phyloP scores from a whole-genome alignment of 2,329 filamentous ascomycete species.

The Lasiodiplodia theobromae region DNA sequence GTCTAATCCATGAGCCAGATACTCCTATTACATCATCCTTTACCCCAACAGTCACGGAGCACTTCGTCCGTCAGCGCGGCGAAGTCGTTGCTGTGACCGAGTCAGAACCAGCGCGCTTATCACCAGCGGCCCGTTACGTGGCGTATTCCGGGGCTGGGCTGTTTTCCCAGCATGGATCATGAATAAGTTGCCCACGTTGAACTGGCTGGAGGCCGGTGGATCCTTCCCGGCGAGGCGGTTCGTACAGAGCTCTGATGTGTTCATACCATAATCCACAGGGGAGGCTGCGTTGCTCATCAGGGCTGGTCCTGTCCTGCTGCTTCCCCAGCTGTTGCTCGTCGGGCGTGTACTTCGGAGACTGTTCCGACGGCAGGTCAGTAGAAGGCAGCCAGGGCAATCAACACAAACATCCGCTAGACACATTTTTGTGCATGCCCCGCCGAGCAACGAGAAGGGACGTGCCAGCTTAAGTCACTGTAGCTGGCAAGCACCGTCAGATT shows the following conservation, averaged over 20 bases:
- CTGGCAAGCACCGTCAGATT: background rate
- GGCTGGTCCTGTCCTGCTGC: background rate
- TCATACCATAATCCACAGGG: background rate
- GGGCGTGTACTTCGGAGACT: background rate
- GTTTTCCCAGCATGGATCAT: background rate
- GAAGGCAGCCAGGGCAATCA: background rate
- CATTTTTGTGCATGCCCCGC: background rate
- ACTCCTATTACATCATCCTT: background rate
- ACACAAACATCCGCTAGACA: background rate
- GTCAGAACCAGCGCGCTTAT: conserved; percentile 5
- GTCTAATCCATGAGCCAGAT: background rate
- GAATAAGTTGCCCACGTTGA: conserved; percentile 9
- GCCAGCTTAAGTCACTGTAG: background rate
- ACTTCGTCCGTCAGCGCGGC: background rate
- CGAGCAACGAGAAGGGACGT: background rate
- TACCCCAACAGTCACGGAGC: conserved; percentile 2
- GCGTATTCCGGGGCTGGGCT: conserved; percentile 2
- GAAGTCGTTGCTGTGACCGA: background rate
- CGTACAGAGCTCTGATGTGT: conserved; percentile 8
- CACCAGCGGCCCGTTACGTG: background rate
- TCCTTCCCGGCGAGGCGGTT: background rate
- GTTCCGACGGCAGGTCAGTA: background rate
- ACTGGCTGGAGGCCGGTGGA: conserved; percentile 2
- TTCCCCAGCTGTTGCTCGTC: background rate
- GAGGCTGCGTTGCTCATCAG: background rate